Evolutionary conservation across 208 protist genomes (phyloP).

Genomic region (Leishmania lainsoni): DNA sequence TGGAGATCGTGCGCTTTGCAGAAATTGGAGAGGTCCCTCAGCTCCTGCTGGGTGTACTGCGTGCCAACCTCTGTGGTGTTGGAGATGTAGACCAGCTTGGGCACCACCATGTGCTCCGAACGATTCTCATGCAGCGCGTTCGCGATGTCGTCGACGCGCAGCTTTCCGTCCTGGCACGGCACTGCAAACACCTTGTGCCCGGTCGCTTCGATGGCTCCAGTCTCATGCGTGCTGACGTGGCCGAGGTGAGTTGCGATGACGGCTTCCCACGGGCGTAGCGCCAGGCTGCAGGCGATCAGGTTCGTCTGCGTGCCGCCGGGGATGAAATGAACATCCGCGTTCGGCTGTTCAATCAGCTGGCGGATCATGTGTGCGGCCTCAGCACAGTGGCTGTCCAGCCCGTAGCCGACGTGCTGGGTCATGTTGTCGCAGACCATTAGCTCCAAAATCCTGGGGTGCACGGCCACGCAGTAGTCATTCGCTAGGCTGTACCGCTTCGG

Average conservation of each 20-base stretch:
- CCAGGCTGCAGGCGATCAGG: slow-evolving; percentile 26
- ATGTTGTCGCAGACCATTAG: slow-evolving; percentile 21
- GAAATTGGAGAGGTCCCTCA: slow-evolving; percentile 37
- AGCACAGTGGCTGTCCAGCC: slow-evolving; percentile 35
- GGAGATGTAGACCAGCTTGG: slow-evolving; percentile 55
- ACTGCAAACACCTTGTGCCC: slow-evolving; percentile 56
- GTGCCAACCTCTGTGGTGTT: slow-evolving; percentile 57
- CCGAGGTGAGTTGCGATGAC: slow-evolving; percentile 37
- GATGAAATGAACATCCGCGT: slow-evolving; percentile 47
- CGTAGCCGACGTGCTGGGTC: slow-evolving; percentile 47
- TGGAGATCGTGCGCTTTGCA: slow-evolving; percentile 35
- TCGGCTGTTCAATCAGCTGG: slow-evolving; percentile 22
- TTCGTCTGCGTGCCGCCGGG: slow-evolving; percentile 55
- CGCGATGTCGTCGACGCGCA: slow-evolving; percentile 37
- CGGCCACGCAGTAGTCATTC: slow-evolving; percentile 50
- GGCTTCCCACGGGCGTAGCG: slow-evolving; percentile 50
- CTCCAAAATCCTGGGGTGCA: slow-evolving; percentile 42
- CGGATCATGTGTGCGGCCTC: slow-evolving; percentile 35
- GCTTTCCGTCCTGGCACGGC: slow-evolving; percentile 41
- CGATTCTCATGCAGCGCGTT: slow-evolving; percentile 29
- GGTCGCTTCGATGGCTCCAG: slow-evolving; percentile 47
- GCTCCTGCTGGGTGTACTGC: slow-evolving; percentile 48
- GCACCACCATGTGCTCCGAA: slow-evolving; percentile 52
- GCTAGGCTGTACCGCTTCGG: slow-evolving; percentile 36
- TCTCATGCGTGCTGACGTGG: slow-evolving; percentile 57